These are phyloP conservation scores for Rhizopogon parksii DNA, from an alignment of 1,284 basidiomycete genomes.

Conservation along the genomic window DNA sequence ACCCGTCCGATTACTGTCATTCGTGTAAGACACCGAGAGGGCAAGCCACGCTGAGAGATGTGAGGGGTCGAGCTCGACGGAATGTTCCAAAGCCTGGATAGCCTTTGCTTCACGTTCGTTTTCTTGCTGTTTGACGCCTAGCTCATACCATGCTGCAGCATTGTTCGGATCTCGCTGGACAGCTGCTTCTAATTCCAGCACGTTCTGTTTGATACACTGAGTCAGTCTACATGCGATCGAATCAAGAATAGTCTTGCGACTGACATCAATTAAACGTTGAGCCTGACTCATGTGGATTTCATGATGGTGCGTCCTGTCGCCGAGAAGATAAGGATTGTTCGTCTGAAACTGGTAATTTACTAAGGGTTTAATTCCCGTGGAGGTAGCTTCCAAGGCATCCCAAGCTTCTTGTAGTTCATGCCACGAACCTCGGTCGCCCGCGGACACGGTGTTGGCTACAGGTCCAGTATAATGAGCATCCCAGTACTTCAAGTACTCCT, in stretches of 20 bases:
- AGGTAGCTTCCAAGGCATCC: conserved; percentile 74
- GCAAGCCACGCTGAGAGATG: conserved; percentile 86
- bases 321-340: conserved; percentile 75
- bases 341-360: conserved; percentile 70
- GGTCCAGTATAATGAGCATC: conserved; percentile 27
- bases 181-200: conserved; percentile 85
- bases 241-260: background rate
- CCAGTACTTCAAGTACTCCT: conserved; percentile 58
- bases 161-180: conserved; percentile 76
- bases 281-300: conserved; percentile 39
- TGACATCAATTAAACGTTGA: conserved; percentile 53
- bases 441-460: conserved; percentile 7
- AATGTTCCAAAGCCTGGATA: conserved; percentile 77
- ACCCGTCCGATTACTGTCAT: conserved; percentile 72
- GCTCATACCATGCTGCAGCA: conserved; percentile 79
- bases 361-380: conserved; percentile 53
- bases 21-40: conserved; percentile 87
- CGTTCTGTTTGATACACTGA: conserved; percentile 45
- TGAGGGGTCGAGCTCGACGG: conserved; percentile 74
- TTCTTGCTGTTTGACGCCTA: conserved; percentile 97
- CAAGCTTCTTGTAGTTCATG: conserved; percentile 70
- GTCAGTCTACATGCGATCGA: conserved; percentile 14
- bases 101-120: conserved; percentile 94
- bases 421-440: conserved; percentile 34
- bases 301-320: conserved; percentile 51